Base-by-base conservation (phyloP, 495 filamentous ascomycete species). In the Aspergillus heteromorphus region DNA sequence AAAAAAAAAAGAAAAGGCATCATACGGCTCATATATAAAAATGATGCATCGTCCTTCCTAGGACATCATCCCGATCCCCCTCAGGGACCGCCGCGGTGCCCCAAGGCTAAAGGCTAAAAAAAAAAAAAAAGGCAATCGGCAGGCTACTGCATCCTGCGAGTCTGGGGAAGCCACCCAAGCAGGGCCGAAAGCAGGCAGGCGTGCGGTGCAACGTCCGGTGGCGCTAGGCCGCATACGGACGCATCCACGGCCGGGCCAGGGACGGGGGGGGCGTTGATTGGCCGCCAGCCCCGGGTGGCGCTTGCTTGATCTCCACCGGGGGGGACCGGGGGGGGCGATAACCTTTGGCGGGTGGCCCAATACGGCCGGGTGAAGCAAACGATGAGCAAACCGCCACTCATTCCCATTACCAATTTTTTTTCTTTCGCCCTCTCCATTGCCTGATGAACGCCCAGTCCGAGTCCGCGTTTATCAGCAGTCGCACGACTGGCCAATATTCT, bases 271-370 rank as follows among this genome's bases (percentile, higher is more conserved):
- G 0, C 5, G 14, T 7, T 27, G 17, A 54, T 48, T 54, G 51
- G 51, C 43, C 27, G 30, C 10, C 1, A 16, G 13, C 14, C 19
- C 19, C 11, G 17, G 40, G 11, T 14, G n/a, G 20, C 41, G 51
- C 41, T 18, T n/a, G 31, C 42, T 38, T 25, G 41, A 17, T 14
- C 42, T 30, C 17, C 42, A 45, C 51, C 30, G 38, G 42, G 48
- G 48, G 27, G 41, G 31, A 30, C 34, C 51, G 42, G 38, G 42
- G 48, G 48, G 27, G 41, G 31, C 45, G 45, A 34, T 54, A 47
- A 54, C 31, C 48, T 41, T 47, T 27, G 23, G 23, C n/a, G n/a
- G n/a, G n/a, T n/a, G n/a, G n/a, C n/a, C n/a, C n/a, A n/a, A n/a
- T n/a, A n/a, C n/a, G n/a, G n/a, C n/a, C n/a, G n/a, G n/a, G n/a